Evolutionary conservation across 2,329 filamentous ascomycete species (phyloP).

Genomic region (Microdochium paspali): DNA sequence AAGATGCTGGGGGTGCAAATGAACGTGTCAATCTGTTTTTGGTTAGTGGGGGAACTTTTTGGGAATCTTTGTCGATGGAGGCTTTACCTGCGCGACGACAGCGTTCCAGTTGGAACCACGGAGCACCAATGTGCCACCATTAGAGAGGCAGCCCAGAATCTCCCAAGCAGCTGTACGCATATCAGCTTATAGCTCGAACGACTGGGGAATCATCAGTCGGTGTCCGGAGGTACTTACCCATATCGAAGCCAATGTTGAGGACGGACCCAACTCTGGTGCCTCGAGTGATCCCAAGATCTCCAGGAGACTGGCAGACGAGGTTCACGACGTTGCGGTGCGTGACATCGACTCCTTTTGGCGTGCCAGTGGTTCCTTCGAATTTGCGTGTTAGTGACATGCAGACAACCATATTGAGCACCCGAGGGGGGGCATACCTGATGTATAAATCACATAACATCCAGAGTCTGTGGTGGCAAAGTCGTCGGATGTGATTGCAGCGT

Average conservation of each 20-base stretch:
- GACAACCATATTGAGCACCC: not conserved
- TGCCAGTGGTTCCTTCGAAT: constrained; percentile 35
- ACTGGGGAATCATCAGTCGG: constrained; percentile 2
- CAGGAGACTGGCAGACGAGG: constrained; percentile 38
- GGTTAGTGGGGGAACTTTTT: not conserved
- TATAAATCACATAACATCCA: constrained; percentile 37
- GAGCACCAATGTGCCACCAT: constrained; percentile 45
- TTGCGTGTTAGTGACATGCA: constrained; percentile 3
- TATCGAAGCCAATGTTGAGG: constrained; percentile 50
- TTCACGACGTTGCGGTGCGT: constrained; percentile 46
- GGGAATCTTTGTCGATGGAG: not conserved
- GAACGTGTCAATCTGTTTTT: constrained; percentile 35
- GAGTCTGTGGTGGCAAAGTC: constrained; percentile 14
- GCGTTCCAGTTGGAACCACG: constrained; percentile 39
- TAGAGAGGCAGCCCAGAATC: constrained; percentile 46
- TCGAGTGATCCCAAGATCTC: constrained; percentile 35
- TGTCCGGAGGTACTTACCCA: constrained; percentile 33
- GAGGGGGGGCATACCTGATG: constrained; percentile 27
- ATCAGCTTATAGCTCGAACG: constrained; percentile 2
- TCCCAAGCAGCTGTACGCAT: constrained; percentile 44
- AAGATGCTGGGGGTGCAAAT: constrained; percentile 47
- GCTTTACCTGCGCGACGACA: constrained; percentile 31
- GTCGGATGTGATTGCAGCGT: constrained; percentile 8
- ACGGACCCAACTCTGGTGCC: constrained; percentile 45
- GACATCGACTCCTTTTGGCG: constrained; percentile 49